A percentile compares a stretch with the other conserved stretches of the same genome.
phyloP scores from a whole-genome alignment of 2,329 filamentous ascomycete species.

The Chaetomium strumarium region DNA sequence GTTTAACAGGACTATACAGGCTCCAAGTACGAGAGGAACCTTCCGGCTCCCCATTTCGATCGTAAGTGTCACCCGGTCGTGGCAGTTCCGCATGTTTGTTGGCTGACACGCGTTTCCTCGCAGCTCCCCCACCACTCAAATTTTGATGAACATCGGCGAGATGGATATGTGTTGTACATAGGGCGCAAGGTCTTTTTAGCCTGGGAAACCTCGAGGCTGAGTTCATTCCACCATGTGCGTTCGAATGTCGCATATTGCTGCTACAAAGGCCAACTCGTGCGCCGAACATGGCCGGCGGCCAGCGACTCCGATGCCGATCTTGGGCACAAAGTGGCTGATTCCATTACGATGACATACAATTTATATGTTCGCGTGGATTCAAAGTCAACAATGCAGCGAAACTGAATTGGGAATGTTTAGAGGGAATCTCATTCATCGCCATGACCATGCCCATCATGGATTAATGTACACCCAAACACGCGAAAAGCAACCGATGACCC shows the following conservation, averaged over 20 bases:
- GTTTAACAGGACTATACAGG: conserved; percentile 44
- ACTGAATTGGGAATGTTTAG: conserved; percentile 32
- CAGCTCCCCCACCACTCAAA: conserved; percentile 48
- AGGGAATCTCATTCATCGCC: conserved; percentile 57
- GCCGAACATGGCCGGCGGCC: too few species aligned
- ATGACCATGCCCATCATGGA: conserved; percentile 51
- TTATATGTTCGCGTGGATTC: too few species aligned
- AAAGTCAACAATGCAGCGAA: too few species aligned
- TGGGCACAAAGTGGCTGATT: too few species aligned
- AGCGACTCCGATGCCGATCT: too few species aligned
- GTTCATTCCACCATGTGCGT: too few species aligned
- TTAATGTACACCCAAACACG: conserved; percentile 67
- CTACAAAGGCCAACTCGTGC: too few species aligned
- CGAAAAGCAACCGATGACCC: conserved; percentile 63
- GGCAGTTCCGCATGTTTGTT: conserved; percentile 13
- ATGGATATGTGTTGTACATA: conserved; percentile 16
- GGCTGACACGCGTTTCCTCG: conserved; percentile 19
- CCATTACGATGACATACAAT: too few species aligned
- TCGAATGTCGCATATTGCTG: too few species aligned
- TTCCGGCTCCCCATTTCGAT: conserved; percentile 71
- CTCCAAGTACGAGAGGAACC: conserved; percentile 93
- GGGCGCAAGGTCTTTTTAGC: neutral
- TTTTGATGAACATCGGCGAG: conserved; percentile 30
- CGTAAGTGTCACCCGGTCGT: conserved; percentile 53
- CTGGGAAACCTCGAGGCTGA: neutral